Percentiles rank a stretch among this genome's conserved stretches.
These are phyloP conservation scores for Trichoderma atrobrunneum DNA, from an alignment of 2,329 filamentous ascomycete species.

Conservation along the genomic window DNA sequence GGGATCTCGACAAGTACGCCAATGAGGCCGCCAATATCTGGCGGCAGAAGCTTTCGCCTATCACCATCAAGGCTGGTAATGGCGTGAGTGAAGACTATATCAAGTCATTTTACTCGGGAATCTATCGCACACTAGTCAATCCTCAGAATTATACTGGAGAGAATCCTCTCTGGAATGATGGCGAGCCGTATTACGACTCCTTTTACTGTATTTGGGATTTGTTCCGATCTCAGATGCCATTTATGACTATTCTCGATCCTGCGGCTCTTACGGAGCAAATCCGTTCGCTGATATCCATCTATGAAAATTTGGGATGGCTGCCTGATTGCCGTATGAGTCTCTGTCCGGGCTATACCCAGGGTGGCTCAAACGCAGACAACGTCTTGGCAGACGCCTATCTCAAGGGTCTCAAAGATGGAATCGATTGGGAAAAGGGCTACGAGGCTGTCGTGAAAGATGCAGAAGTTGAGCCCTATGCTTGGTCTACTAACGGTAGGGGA, in stretches of 20 bases:
- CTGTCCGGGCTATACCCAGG: conserved; percentile 71
- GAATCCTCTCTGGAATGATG: conserved; percentile 64
- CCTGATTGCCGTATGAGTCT: conserved; percentile 77
- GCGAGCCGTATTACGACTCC: conserved; percentile 70
- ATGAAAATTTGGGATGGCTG: conserved; percentile 66
- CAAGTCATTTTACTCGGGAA: conserved; percentile 67
- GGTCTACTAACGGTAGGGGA: conserved; percentile 68
- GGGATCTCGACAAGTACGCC: conserved; percentile 57
- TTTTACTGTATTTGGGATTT: conserved; percentile 77
- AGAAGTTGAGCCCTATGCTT: conserved; percentile 66
- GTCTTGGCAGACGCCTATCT: conserved; percentile 65
- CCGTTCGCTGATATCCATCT: conserved; percentile 68
- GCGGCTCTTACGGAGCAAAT: conserved; percentile 63
- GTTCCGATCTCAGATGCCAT: conserved; percentile 65
- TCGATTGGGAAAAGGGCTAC: conserved; percentile 67
- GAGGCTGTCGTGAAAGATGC: conserved; percentile 71
- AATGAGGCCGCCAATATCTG: conserved; percentile 55
- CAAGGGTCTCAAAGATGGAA: conserved; percentile 59
- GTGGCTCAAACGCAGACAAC: conserved; percentile 71
- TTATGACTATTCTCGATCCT: conserved; percentile 67
- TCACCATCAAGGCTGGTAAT: conserved; percentile 49
- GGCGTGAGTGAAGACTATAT: conserved; percentile 54
- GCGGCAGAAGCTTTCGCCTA: conserved; percentile 58
- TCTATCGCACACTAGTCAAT: conserved; percentile 70
- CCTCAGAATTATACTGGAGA: conserved; percentile 74